phyloP scores from a whole-genome alignment of 208 protist species.

The Leishmania arabica region DNA sequence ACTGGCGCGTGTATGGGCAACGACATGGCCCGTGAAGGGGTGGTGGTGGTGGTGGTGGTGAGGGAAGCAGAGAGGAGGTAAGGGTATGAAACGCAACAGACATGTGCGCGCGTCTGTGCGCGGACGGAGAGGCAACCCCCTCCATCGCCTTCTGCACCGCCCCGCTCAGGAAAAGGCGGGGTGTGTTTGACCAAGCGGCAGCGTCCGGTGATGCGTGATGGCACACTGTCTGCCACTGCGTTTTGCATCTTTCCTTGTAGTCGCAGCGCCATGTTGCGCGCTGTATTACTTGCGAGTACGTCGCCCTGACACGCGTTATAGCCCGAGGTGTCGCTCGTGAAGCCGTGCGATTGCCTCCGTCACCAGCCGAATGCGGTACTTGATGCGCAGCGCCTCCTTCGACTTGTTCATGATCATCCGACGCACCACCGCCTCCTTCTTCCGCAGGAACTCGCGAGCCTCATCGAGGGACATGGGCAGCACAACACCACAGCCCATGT shows the following conservation, averaged over 20 bases:
- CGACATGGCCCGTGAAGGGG: not conserved
- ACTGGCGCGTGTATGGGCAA: not conserved
- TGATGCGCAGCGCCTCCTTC: conserved; percentile 64
- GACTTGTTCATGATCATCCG: conserved; percentile 36
- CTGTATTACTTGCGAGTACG: not conserved
- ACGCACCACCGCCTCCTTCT: conserved; percentile 56
- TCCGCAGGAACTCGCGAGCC: conserved; percentile 51
- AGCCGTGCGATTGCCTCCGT: conserved; percentile 71
- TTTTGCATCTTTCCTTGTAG: no score
- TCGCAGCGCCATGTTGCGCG: no score
- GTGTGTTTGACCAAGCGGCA: not conserved
- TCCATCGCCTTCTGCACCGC: not conserved
- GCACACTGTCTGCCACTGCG: no score
- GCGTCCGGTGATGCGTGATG: not conserved
- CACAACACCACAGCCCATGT: conserved; percentile 83
- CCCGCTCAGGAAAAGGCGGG: not conserved
- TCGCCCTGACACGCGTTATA: conserved; percentile 1
- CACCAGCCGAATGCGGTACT: conserved; percentile 83
- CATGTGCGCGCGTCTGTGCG: not conserved
- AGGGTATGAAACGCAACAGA: not conserved
- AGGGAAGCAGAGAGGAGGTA: not conserved
- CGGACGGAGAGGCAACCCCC: not conserved
- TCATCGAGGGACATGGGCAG: conserved; percentile 67
- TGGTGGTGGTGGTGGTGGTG: not conserved
- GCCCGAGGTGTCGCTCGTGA: conserved; percentile 36